phyloP scores from a whole-genome alignment of 768 basidiomycete species.

The Russula ochroleuca region DNA sequence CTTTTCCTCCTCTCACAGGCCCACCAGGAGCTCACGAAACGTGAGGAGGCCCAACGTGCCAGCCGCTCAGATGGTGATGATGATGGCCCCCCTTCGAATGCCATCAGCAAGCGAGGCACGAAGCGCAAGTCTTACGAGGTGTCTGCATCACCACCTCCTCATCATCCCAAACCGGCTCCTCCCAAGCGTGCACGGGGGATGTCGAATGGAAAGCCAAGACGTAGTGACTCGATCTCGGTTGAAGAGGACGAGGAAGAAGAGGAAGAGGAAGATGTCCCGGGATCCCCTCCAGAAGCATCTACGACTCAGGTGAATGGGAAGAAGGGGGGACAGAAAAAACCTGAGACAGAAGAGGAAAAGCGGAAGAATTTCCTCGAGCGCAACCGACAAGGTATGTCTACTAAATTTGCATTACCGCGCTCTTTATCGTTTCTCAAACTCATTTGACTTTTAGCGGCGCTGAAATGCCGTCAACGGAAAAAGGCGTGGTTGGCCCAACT shows the following conservation, averaged over 20 bases:
- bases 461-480: conserved; percentile 98
- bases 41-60: conserved; percentile 79
- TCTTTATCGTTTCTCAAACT: conserved; percentile 10
- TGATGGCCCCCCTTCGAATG: conserved; percentile 30
- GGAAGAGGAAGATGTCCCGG: conserved; percentile 36
- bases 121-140: conserved; percentile 67
- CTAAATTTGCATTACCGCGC: conserved; percentile 14
- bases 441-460: conserved; percentile 60
- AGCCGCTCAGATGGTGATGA: conserved; percentile 35
- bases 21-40: conserved; percentile 92
- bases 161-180: conserved; percentile 19
- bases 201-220: conserved; percentile 27
- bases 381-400: conserved; percentile 86
- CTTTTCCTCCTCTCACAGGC: conserved; percentile 92
- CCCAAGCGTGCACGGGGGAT: conserved; percentile 40
- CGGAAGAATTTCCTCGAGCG: conserved; percentile 93
- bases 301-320: conserved; percentile 24
- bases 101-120: conserved; percentile 48
- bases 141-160: conserved; percentile 32
- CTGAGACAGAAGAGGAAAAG: conserved; percentile 98
- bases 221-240: conserved; percentile 31
- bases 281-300: conserved; percentile 22
- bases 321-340: conserved; percentile 53
- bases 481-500: conserved; percentile 95
- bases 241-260: conserved; percentile 36